phyloP scores from a whole-genome alignment of 352 stramenopile species.

The Pythium oligandrum region DNA sequence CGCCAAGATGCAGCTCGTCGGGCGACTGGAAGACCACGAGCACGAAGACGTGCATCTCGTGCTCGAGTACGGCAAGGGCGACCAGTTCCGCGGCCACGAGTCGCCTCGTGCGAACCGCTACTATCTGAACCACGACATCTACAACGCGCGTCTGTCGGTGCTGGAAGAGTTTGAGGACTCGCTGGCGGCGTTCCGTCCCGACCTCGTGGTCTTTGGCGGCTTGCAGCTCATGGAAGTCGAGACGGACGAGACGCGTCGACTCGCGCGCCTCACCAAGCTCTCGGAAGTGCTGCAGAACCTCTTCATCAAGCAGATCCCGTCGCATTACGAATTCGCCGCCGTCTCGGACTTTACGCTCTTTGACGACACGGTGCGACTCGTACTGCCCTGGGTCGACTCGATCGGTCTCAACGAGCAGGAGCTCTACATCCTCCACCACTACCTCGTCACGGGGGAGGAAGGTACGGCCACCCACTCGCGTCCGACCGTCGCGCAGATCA shows the following conservation, averaged over 20 bases:
- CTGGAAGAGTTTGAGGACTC: conserved; percentile 70
- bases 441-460: conserved; percentile 68
- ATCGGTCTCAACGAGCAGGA: conserved; percentile 84
- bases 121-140: conserved; percentile 84
- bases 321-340: conserved; percentile 81
- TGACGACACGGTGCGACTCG: conserved; percentile 71
- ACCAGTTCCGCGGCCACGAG: conserved; percentile 50
- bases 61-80: conserved; percentile 68
- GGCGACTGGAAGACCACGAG: conserved; percentile 45
- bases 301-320: conserved; percentile 47
- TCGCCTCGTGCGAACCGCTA: conserved; percentile 78
- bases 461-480: conserved; percentile 70
- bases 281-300: conserved; percentile 71
- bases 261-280: conserved; percentile 52
- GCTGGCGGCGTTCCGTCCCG: conserved; percentile 49
- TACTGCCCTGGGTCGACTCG: conserved; percentile 74
- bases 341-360: conserved; percentile 83
- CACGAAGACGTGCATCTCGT: conserved; percentile 80
- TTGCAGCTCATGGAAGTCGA: conserved; percentile 85
- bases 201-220: conserved; percentile 76
- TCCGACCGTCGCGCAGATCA: conserved; percentile 69
- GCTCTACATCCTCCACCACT: conserved; percentile 80
- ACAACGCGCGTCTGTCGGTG: conserved; percentile 76
- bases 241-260: conserved; percentile 44
- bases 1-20: conserved; percentile 58